Conservation (phyloP, 805 yeast species). For the Tetrapisispora arboricola region DNA sequence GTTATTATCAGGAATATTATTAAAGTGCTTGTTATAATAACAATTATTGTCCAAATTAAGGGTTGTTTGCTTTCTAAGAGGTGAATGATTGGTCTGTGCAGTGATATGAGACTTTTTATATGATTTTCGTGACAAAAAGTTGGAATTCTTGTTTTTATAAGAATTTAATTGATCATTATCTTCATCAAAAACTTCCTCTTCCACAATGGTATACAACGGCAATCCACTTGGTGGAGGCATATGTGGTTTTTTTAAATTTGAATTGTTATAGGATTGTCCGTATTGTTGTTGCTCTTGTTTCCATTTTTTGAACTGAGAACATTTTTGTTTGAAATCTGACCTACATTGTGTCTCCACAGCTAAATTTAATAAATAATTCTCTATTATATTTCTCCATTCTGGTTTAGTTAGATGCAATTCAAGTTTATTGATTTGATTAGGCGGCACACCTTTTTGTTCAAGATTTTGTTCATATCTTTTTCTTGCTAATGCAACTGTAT, state of each 20-base stretch:
- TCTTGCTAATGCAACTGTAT: slow-evolving; percentile 50
- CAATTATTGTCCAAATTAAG: not conserved
- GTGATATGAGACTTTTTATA: slow-evolving; percentile 14
- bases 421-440: slow-evolving; percentile 10
- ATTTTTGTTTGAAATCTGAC: slow-evolving; percentile 45
- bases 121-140: slow-evolving; percentile 25
- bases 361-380: slow-evolving; percentile 52
- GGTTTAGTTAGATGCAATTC: slow-evolving; percentile 36
- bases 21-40: slow-evolving; percentile 1
- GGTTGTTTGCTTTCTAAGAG: not conserved
- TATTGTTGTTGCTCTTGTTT: slow-evolving; percentile 28
- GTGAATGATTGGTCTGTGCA: not conserved
- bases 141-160: slow-evolving; percentile 2
- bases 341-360: slow-evolving; percentile 67
- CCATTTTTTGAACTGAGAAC: slow-evolving; percentile 37
- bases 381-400: slow-evolving; percentile 69
- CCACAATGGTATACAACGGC: slow-evolving; percentile 8
- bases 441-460: not conserved
- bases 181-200: not conserved
- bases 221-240: slow-evolving; percentile 29
- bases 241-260: slow-evolving; percentile 21
- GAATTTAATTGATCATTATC: not conserved
- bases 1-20: slow-evolving; percentile 1
- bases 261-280: slow-evolving; percentile 1
- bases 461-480: slow-evolving; percentile 33